A percentile compares a stretch with the other conserved stretches of the same genome.
Conservation (phyloP, 305 asterid species). For the Plantago lanceolata region DNA sequence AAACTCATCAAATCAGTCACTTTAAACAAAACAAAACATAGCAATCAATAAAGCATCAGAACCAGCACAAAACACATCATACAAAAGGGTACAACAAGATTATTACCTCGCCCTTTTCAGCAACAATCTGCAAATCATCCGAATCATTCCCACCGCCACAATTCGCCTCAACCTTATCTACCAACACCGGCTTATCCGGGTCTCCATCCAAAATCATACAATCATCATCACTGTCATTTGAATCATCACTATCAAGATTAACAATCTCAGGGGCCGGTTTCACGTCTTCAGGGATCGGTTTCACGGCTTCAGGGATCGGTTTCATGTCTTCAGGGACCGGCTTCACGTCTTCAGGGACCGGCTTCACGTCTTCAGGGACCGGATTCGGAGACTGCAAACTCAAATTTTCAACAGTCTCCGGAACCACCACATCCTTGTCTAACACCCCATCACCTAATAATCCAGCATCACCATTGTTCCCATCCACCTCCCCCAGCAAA, state of each 20-base stretch:
- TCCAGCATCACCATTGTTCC: constrained; percentile 29
- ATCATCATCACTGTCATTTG: constrained; percentile 45
- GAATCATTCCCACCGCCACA: constrained; percentile 20
- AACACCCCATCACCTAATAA: constrained; percentile 49
- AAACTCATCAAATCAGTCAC: not conserved
- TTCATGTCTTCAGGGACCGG: constrained; percentile 3
- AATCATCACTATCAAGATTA: constrained; percentile 35
- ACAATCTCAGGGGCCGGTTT: not conserved
- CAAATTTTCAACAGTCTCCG: constrained; percentile 29
- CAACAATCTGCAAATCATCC: constrained; percentile 61
- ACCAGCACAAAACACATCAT: not conserved
- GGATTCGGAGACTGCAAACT: constrained; percentile 25
- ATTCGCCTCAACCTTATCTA: constrained; percentile 26
- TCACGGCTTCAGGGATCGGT: too few relatives aligned
- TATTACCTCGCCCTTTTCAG: constrained; percentile 88
- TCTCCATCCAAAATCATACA: constrained; percentile 77
- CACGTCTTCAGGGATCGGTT: constrained; percentile 13
- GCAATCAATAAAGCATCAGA: not conserved
- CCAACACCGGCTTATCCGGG: constrained; percentile 47
- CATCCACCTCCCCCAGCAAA: constrained; percentile 43
- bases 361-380: not conserved
- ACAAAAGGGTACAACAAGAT: not conserved
- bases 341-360: constrained; percentile 3
- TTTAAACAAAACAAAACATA: not conserved
- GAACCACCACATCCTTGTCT: constrained; percentile 32